A percentile compares a stretch with the other conserved stretches of the same genome.
phyloP scores from a whole-genome alignment of 1,284 basidiomycete genomes.

The Trichosporon faecale region DNA sequence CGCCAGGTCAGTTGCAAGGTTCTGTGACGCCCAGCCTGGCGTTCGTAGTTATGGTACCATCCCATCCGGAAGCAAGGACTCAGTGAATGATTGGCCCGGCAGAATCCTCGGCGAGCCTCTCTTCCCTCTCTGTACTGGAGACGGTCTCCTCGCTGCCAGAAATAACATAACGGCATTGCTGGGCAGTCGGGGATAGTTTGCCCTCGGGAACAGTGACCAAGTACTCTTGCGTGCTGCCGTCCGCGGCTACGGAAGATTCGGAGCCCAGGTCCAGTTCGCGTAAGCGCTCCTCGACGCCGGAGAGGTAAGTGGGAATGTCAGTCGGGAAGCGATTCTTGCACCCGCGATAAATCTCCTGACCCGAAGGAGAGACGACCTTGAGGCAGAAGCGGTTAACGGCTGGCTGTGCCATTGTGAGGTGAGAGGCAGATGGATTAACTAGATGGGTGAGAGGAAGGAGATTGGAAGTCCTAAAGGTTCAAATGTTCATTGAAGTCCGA shows the following conservation, averaged over 20 bases:
- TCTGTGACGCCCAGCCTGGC: no score
- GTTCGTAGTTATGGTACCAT: no score
- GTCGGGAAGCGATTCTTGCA: neutral
- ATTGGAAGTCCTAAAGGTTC: no score
- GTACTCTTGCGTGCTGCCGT: neutral
- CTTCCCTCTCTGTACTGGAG: no score
- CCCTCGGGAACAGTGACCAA: neutral
- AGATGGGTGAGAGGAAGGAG: no score
- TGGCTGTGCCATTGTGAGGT: neutral
- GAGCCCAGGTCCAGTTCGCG: neutral
- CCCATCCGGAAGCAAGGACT: no score
- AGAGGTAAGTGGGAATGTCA: neutral
- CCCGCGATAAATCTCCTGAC: neutral
- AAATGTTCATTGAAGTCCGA: no score
- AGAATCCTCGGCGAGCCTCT: no score
- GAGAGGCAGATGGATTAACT: no score
- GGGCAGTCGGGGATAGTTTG: neutral
- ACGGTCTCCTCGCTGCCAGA: neutral
- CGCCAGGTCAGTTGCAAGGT: no score
- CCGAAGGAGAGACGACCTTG: neutral
- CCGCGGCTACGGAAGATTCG: neutral
- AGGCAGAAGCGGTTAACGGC: neutral
- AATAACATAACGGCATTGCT: neutral
- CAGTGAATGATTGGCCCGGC: no score
- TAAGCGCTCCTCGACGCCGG: neutral